Conservation (phyloP, 495 filamentous ascomycete genomes). For the Talaromyces liani region DNA sequence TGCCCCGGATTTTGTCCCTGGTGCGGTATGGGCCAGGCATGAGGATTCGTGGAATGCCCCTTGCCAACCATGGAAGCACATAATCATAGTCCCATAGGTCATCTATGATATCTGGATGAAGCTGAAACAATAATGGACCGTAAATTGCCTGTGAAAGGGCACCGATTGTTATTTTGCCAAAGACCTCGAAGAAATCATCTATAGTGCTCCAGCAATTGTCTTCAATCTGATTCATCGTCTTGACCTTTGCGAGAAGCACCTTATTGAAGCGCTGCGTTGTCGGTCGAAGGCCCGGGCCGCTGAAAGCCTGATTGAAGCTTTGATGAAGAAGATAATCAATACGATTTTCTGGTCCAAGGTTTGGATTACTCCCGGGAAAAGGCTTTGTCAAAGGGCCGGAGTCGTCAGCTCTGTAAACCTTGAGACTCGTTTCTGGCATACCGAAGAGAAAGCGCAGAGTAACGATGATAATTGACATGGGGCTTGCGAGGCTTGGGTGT, state of each 20-base stretch:
- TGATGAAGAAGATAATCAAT: constrained; percentile 1
- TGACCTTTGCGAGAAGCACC: neutral
- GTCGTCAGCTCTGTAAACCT: neutral
- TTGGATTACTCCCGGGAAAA: neutral
- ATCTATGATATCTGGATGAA: neutral
- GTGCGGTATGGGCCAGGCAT: too few relatives aligned
- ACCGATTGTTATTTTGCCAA: neutral
- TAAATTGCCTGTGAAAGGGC: neutral
- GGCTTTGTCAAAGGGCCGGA: neutral
- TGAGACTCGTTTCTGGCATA: neutral
- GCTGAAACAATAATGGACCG: neutral
- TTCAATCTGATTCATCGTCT: neutral
- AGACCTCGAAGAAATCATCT: neutral
- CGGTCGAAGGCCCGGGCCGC: neutral
- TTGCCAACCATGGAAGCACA: too few relatives aligned
- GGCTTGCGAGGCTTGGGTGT: neutral
- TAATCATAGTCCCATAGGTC: too few relatives aligned
- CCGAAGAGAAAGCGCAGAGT: neutral
- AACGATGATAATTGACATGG: neutral
- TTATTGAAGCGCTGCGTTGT: neutral
- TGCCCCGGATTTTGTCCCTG: too few relatives aligned
- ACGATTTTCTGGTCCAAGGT: neutral
- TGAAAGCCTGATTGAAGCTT: neutral
- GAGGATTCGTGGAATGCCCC: too few relatives aligned
- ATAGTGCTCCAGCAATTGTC: neutral